Evolutionary conservation across 805 yeast genomes (phyloP).

Genomic region (Starmera caribaea): DNA sequence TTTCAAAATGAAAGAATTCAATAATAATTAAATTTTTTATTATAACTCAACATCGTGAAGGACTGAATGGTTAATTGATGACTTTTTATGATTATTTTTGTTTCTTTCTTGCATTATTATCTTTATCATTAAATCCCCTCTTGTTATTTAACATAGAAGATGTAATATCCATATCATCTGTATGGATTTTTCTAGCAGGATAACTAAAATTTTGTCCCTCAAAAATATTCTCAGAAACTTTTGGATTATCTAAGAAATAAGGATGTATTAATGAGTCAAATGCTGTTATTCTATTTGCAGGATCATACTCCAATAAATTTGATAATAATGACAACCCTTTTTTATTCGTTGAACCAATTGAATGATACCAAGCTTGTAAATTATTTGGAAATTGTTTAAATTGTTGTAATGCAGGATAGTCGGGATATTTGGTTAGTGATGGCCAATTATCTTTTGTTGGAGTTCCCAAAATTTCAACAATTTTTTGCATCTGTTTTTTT

Average conservation of each 20-base stretch:
- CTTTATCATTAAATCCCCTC: conserved; percentile 17
- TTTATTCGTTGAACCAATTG: conserved; percentile 67
- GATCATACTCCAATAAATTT: conserved; percentile 72
- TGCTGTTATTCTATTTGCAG: conserved; percentile 71
- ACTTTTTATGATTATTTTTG: conserved; percentile 7
- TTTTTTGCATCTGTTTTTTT: conserved; percentile 82
- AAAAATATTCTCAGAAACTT: conserved; percentile 69
- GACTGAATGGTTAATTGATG: too few species aligned
- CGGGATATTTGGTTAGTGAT: conserved; percentile 71
- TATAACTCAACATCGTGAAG: too few species aligned
- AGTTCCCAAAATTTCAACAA: conserved; percentile 87
- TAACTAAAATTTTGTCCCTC: conserved; percentile 65
- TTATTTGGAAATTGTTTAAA: conserved; percentile 54
- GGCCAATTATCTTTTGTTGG: conserved; percentile 81
- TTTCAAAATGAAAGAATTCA: too few species aligned
- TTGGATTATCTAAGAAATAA: conserved; percentile 66
- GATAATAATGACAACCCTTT: conserved; percentile 58
- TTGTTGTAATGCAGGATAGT: conserved; percentile 53
- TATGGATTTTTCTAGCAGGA: conserved; percentile 79
- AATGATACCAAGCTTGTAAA: conserved; percentile 76
- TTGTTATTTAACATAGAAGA: conserved; percentile 21
- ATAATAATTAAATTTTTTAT: too few species aligned
- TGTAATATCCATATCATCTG: conserved; percentile 75
- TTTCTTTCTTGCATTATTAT: conserved; percentile 16
- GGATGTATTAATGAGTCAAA: conserved; percentile 64